Conservation (phyloP, 345 rosid genomes). For the Alliaria petiolata region DNA sequence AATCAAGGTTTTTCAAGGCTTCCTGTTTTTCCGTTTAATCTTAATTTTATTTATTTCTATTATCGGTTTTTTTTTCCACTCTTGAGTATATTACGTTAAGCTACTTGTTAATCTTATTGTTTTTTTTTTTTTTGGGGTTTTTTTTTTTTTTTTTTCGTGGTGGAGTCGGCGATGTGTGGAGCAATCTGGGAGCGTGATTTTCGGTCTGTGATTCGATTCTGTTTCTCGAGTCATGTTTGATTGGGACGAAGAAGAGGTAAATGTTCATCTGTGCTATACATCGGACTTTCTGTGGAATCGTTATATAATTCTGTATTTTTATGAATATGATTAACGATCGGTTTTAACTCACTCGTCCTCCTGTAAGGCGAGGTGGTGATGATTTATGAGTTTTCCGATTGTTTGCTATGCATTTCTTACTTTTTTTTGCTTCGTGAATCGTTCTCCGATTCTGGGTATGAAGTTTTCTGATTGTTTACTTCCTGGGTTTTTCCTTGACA, state of each 20-base stretch:
- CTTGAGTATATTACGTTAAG: slow-evolving; percentile 5
- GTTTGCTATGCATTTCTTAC: background rate
- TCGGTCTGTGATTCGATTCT: slow-evolving; percentile 30
- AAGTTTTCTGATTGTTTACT: background rate
- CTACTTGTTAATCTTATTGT: background rate
- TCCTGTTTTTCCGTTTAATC: background rate
- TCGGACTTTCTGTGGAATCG: background rate
- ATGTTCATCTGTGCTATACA: background rate
- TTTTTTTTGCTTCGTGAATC: background rate
- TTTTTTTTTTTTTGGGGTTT: background rate
- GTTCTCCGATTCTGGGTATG: background rate
- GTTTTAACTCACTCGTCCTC: background rate
- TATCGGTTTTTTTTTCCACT: background rate
- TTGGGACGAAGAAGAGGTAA: slow-evolving; percentile 99
- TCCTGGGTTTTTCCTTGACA: background rate
- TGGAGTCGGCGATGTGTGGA: slow-evolving; percentile 63
- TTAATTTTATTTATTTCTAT: background rate
- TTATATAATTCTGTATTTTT: background rate
- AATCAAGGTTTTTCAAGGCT: slow-evolving; percentile 29
- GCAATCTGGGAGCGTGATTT: slow-evolving; percentile 28
- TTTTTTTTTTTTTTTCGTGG: background rate
- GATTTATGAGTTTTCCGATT: background rate
- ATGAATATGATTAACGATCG: background rate
- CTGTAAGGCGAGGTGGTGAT: too few relatives aligned
- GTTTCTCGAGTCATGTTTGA: slow-evolving; percentile 74